A percentile compares a stretch with the other conserved stretches of the same genome.
Conservation (phyloP, 2,329 filamentous ascomycete species). For the Cucurbitaria berberidis region DNA sequence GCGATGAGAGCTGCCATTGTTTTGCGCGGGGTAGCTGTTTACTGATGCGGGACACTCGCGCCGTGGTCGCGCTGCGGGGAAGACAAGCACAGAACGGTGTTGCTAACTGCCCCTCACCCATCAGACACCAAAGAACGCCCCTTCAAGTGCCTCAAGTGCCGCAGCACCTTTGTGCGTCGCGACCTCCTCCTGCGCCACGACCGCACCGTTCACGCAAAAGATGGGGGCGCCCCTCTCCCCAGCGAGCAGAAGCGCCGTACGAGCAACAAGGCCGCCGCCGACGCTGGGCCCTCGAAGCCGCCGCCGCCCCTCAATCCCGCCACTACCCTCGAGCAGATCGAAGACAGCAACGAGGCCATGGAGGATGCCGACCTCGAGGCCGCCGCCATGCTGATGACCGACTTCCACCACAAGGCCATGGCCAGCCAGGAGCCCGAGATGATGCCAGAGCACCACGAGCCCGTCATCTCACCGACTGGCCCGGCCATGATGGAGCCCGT, state of each 20-base stretch:
- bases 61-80: constrained; percentile 44
- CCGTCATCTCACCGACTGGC: constrained; percentile 75
- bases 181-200: constrained; percentile 96
- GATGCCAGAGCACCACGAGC: constrained; percentile 61
- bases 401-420: constrained; percentile 96
- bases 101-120: constrained; percentile 45
- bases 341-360: constrained; percentile 85
- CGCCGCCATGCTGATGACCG: constrained; percentile 97
- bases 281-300: constrained; percentile 70
- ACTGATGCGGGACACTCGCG: constrained; percentile 44
- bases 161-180: constrained; percentile 96
- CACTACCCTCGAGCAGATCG: constrained; percentile 88
- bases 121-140: constrained; percentile 97
- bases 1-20: constrained; percentile 32
- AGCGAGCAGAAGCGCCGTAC: constrained; percentile 91
- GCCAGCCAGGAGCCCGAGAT: constrained; percentile 68
- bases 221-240: constrained; percentile 90
- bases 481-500: constrained; percentile 77
- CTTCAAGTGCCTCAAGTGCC: constrained; percentile 98
- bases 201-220: constrained; percentile 97
- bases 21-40: constrained; percentile 38
- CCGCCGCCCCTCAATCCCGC: constrained; percentile 80
- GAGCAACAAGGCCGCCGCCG: constrained; percentile 65
- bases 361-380: constrained; percentile 98
- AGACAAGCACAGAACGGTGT: constrained; percentile 33